phyloP scores from a whole-genome alignment of 371 early-diverging fungal genomes.

The Circinella umbellata region DNA sequence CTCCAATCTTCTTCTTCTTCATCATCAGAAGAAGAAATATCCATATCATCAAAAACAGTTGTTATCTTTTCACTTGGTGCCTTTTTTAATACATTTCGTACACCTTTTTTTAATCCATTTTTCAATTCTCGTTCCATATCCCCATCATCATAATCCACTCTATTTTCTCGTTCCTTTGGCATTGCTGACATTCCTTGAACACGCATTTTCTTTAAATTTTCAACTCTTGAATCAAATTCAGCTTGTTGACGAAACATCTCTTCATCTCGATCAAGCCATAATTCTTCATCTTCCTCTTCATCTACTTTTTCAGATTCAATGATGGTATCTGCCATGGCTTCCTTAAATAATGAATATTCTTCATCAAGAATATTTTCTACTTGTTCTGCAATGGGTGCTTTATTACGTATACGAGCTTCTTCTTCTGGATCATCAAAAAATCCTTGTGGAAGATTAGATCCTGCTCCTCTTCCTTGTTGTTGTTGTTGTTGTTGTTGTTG shows the following conservation, averaged over 20 bases:
- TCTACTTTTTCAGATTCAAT: conserved; percentile 34
- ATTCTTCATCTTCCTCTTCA: conserved; percentile 32
- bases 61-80: conserved; percentile 5
- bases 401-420: conserved; percentile 47
- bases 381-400: conserved; percentile 33
- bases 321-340: conserved; percentile 42
- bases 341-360: conserved; percentile 39
- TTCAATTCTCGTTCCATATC: conserved; percentile 4
- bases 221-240: conserved; percentile 40
- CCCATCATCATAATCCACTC: conserved; percentile 8
- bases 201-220: conserved; percentile 38
- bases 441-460: conserved; percentile 34
- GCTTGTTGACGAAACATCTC: conserved; percentile 44
- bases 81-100: conserved; percentile 11
- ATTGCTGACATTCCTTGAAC: not conserved
- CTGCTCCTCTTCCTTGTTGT: conserved; percentile 1
- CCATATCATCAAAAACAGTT: conserved; percentile 21
- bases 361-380: conserved; percentile 36
- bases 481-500: not conserved
- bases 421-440: conserved; percentile 55
- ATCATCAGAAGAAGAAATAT: conserved; percentile 17
- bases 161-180: not conserved
- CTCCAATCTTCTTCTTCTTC: conserved; percentile 23
- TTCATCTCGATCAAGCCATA: conserved; percentile 43
- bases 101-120: conserved; percentile 2